phyloP scores from a whole-genome alignment of 306 rosid species.

The Delonix regia region DNA sequence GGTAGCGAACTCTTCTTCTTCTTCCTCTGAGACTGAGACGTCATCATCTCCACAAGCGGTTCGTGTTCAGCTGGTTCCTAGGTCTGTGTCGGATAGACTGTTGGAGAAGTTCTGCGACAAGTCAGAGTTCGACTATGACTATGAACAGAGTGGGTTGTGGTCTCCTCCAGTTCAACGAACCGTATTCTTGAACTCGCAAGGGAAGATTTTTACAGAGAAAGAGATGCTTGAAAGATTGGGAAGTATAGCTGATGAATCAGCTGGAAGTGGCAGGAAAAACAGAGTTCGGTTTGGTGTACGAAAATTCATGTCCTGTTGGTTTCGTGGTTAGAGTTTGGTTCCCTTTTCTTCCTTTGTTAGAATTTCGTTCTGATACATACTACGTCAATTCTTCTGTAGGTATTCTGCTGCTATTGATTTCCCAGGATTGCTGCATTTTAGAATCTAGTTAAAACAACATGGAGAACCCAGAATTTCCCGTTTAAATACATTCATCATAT shows the following conservation, averaged over 20 bases:
- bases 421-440: conserved; percentile 2
- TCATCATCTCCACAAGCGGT: conserved; percentile 36
- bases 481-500: conserved; percentile 17
- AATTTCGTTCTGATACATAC: not conserved
- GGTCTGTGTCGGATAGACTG: conserved; percentile 61
- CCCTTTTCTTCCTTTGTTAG: not conserved
- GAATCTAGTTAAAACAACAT: conserved; percentile 16
- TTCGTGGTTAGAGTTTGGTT: conserved; percentile 3
- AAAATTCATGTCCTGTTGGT: conserved; percentile 39
- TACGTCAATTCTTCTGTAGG: conserved; percentile 39
- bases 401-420: conserved; percentile 51
- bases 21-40: not conserved
- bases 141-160: conserved; percentile 84
- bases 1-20: conserved; percentile 11
- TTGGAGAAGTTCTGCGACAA: conserved; percentile 70
- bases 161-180: conserved; percentile 74
- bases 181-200: conserved; percentile 69
- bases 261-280: conserved; percentile 29
- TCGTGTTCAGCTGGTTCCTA: conserved; percentile 63
- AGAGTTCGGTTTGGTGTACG: conserved; percentile 45
- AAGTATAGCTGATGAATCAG: conserved; percentile 32
- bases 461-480: conserved; percentile 2
- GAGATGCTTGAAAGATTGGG: conserved; percentile 60
- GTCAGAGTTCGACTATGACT: conserved; percentile 63
- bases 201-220: conserved; percentile 52